Conservation (phyloP, 305 asterid species). For the Fraxinus dipetala region DNA sequence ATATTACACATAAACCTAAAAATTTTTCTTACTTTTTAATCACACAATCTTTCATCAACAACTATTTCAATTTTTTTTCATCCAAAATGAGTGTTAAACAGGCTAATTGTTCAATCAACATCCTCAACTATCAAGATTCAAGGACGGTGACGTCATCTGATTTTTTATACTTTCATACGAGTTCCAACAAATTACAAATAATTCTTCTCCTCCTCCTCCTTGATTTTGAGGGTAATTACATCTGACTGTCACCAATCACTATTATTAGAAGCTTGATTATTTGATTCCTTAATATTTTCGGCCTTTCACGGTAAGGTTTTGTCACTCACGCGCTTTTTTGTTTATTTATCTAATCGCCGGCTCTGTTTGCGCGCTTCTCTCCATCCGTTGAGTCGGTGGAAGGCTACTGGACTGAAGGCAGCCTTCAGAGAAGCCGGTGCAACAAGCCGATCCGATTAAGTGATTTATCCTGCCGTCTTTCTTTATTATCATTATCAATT, state of each 20-base stretch:
- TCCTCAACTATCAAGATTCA: background rate
- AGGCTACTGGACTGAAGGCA: background rate
- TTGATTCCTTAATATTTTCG: background rate
- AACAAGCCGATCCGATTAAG: background rate
- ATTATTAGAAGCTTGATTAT: slow-evolving; percentile 4
- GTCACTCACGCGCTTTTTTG: background rate
- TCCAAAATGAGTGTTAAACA: too few species aligned
- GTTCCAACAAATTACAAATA: background rate
- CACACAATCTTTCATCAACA: too few species aligned
- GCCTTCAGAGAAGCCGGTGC: background rate
- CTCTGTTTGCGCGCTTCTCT: background rate
- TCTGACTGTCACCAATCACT: background rate
- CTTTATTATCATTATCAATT: background rate
- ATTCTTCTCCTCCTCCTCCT: background rate
- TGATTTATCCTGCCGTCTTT: background rate
- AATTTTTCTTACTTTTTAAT: too few species aligned
- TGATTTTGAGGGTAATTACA: background rate
- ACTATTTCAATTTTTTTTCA: too few species aligned
- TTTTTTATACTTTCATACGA: background rate
- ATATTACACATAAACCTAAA: too few species aligned
- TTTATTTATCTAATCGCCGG: slow-evolving; percentile 12
- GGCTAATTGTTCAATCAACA: too few species aligned
- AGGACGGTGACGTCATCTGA: background rate
- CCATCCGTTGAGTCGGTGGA: background rate
- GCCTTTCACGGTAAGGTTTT: slow-evolving; percentile 12